These are phyloP conservation scores for Paspalum vaginatum DNA, from an alignment of 176 grass and related monocot genomes.

Conservation along the genomic window DNA sequence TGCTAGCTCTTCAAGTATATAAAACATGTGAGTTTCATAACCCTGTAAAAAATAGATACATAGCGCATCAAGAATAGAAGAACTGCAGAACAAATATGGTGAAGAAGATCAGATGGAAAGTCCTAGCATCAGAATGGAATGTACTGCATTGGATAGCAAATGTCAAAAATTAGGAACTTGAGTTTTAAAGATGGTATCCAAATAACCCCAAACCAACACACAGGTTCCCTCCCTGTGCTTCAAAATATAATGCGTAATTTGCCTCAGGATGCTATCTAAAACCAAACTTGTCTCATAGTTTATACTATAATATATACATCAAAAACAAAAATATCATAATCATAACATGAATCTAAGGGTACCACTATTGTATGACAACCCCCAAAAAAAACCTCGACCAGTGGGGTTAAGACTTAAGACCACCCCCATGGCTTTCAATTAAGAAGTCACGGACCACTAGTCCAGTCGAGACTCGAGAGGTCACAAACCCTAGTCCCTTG, in stretches of 20 bases:
- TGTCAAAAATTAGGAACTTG: neutral
- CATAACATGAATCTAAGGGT: neutral
- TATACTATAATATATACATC: neutral
- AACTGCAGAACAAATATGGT: constrained; percentile 18
- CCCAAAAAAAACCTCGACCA: no score
- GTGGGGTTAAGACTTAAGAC: no score
- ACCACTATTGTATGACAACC: neutral
- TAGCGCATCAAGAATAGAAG: constrained; percentile 9
- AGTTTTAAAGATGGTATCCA: constrained; percentile 1
- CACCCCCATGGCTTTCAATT: no score
- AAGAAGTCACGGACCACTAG: no score
- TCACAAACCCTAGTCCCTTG: no score
- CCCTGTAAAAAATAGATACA: neutral
- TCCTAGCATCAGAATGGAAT: constrained; percentile 12
- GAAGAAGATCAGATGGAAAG: constrained; percentile 5
- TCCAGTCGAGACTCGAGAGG: no score
- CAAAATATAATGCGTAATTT: constrained; percentile 1
- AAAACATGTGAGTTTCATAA: constrained; percentile 34
- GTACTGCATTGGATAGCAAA: neutral
- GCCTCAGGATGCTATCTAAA: neutral
- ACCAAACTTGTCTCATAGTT: neutral
- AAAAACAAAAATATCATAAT: neutral
- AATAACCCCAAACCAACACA: neutral
- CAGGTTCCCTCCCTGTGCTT: neutral
- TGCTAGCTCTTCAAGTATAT: neutral